phyloP scores from a whole-genome alignment of 345 rosid species.

The Salix purpurea region DNA sequence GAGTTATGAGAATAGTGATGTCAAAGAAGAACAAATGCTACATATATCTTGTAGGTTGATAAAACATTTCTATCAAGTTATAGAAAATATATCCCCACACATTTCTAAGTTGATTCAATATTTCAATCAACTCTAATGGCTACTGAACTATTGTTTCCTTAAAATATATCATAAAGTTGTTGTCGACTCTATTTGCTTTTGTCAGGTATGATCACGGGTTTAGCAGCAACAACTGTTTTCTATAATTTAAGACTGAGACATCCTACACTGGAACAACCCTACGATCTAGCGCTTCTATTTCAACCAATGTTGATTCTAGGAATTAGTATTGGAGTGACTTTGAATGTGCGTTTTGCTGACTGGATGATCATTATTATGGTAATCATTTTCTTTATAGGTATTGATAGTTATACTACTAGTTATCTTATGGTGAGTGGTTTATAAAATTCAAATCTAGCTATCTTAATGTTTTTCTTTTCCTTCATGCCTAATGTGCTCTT shows the following conservation, averaged over 20 bases:
- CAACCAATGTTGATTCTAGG: constrained; percentile 51
- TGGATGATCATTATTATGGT: constrained; percentile 53
- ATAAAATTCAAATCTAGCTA: too few species aligned
- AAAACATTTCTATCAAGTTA: neutral
- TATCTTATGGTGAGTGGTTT: too few species aligned
- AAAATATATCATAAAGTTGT: neutral
- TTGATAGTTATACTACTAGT: too few species aligned
- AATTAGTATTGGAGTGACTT: constrained; percentile 43
- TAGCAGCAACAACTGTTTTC: constrained; percentile 37
- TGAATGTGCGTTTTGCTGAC: constrained; percentile 44
- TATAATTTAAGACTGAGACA: constrained; percentile 42
- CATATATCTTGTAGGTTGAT: too few species aligned
- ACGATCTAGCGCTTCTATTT: constrained; percentile 48
- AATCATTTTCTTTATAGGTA: constrained; percentile 29
- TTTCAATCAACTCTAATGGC: neutral
- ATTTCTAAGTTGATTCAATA: neutral
- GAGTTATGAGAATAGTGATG: too few species aligned
- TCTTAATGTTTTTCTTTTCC: too few species aligned
- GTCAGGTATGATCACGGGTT: constrained; percentile 50
- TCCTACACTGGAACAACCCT: constrained; percentile 46
- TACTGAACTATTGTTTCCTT: neutral
- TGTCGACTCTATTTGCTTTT: neutral
- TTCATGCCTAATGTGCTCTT: neutral
- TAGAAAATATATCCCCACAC: too few species aligned
- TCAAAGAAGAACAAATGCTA: too few species aligned